Percentiles rank a stretch among this genome's conserved stretches.
Conservation (phyloP, 176 grass and related monocot species). For the Musa troglodytarum region DNA sequence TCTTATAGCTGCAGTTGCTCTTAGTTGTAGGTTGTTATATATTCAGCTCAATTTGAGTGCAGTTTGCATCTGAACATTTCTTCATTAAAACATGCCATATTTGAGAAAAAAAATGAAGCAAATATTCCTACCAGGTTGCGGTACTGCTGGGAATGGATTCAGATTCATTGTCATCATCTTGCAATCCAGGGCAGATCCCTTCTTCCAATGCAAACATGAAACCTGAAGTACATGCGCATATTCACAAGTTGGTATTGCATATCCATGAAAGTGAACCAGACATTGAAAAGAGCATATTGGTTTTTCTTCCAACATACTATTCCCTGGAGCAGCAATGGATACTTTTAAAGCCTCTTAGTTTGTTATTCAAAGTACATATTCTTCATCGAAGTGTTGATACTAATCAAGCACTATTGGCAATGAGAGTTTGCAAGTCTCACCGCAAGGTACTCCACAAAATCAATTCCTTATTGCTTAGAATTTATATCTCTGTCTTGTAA, state of each 20-base stretch:
- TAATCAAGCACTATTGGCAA: conserved; percentile 74
- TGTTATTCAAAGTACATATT: conserved; percentile 71
- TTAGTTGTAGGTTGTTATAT: not conserved
- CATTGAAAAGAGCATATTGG: conserved; percentile 77
- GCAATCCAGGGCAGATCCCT: conserved; percentile 23
- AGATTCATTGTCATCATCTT: conserved; percentile 38
- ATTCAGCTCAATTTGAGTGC: not conserved
- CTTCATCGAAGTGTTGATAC: conserved; percentile 85
- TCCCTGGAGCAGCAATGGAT: conserved; percentile 87
- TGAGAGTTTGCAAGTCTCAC: conserved; percentile 49
- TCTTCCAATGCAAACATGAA: conserved; percentile 45
- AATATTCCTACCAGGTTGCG: conserved; percentile 33
- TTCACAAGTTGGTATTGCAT: conserved; percentile 61
- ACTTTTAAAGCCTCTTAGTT: conserved; percentile 33
- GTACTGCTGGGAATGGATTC: conserved; percentile 51
- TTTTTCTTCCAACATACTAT: conserved; percentile 91
- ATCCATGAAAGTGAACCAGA: conserved; percentile 59
- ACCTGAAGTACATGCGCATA: conserved; percentile 47
- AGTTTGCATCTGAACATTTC: not conserved
- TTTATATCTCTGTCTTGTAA: conserved; percentile 12
- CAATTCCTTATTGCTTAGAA: not conserved
- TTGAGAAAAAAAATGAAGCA: not conserved
- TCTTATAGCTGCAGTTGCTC: not conserved
- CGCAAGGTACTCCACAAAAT: conserved; percentile 44
- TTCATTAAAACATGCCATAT: not conserved